Evolutionary conservation across 371 early-diverging fungal species (phyloP).

Genomic region (Mortierella sp.): DNA sequence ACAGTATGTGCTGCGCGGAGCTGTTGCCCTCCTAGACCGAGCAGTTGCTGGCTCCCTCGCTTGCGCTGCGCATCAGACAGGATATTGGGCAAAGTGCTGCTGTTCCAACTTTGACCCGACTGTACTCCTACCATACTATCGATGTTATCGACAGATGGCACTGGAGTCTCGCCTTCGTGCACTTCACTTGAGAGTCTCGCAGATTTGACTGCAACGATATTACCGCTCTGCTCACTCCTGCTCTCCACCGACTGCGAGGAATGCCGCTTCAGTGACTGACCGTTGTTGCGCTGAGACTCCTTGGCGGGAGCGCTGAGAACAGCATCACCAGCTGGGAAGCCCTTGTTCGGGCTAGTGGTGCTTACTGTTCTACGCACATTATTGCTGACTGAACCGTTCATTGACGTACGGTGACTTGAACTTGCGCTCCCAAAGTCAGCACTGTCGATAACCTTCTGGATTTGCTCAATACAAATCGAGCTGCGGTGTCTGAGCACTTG

Average conservation of each 20-base stretch:
- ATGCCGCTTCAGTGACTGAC: conserved; percentile 9
- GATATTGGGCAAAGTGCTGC: conserved; percentile 35
- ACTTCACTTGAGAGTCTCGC: conserved; percentile 3
- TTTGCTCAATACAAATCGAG: conserved; percentile 49
- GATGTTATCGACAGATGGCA: too few relatives aligned
- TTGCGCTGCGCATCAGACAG: conserved; percentile 40
- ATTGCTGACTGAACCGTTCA: not conserved
- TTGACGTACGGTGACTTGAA: conserved; percentile 19
- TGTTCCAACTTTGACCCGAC: not conserved
- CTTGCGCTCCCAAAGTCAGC: not conserved
- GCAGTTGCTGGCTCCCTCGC: conserved; percentile 40
- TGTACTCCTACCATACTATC: too few relatives aligned
- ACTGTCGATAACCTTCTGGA: conserved; percentile 31
- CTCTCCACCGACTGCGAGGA: conserved; percentile 16
- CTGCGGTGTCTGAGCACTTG: conserved; percentile 50
- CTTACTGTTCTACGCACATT: not conserved
- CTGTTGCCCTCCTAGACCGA: not conserved
- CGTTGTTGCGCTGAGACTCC: not conserved
- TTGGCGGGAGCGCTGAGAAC: too few relatives aligned
- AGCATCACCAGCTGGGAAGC: not conserved
- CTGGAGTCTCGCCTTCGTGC: too few relatives aligned
- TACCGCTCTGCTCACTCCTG: not conserved
- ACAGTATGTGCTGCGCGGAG: too few relatives aligned
- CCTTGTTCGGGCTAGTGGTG: not conserved
- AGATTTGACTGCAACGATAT: not conserved